Evolutionary conservation across 2,329 filamentous ascomycete genomes (phyloP).

Genomic region (Ceratocystis alfenasii): DNA sequence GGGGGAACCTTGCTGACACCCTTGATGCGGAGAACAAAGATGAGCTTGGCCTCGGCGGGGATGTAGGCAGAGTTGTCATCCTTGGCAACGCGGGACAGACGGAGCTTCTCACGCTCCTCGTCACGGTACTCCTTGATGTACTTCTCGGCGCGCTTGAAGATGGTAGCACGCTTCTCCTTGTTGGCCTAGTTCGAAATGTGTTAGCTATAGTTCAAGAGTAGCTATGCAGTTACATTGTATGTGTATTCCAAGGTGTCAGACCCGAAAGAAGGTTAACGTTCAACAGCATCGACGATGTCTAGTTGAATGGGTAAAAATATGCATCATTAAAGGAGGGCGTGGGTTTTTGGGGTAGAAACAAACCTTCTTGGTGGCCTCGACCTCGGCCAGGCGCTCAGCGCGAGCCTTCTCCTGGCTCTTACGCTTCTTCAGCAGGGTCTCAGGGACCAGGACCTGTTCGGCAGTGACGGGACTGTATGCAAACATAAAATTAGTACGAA

Average conservation of each 20-base stretch:
- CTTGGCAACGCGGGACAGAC: slow-evolving; percentile 80
- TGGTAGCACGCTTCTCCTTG: slow-evolving; percentile 96
- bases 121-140: slow-evolving; percentile 99
- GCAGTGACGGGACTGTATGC: slow-evolving; percentile 68
- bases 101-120: slow-evolving; percentile 95
- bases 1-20: slow-evolving; percentile 99
- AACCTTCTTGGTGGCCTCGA: slow-evolving; percentile 85
- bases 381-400: slow-evolving; percentile 68
- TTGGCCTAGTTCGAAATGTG: slow-evolving; percentile 52
- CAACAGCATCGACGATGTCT: slow-evolving; percentile 98
- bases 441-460: slow-evolving; percentile 92
- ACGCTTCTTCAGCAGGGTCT: slow-evolving; percentile 99
- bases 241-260: slow-evolving; percentile 51
- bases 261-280: slow-evolving; percentile 98
- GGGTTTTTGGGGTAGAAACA: slow-evolving; percentile 31
- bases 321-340: slow-evolving; percentile 53
- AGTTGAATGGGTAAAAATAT: slow-evolving; percentile 62
- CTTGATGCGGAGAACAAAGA: slow-evolving; percentile 99
- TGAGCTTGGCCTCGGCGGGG: slow-evolving; percentile 85
- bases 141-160: slow-evolving; percentile 99
- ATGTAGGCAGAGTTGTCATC: slow-evolving; percentile 88
- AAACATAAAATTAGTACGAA: slow-evolving; percentile 67
- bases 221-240: slow-evolving; percentile 7
- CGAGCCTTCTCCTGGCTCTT: slow-evolving; percentile 99
- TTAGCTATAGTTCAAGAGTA: slow-evolving; percentile 11